Evolutionary conservation across 176 grass and related monocot genomes (phyloP).

Genomic region (Oryza meyeriana): DNA sequence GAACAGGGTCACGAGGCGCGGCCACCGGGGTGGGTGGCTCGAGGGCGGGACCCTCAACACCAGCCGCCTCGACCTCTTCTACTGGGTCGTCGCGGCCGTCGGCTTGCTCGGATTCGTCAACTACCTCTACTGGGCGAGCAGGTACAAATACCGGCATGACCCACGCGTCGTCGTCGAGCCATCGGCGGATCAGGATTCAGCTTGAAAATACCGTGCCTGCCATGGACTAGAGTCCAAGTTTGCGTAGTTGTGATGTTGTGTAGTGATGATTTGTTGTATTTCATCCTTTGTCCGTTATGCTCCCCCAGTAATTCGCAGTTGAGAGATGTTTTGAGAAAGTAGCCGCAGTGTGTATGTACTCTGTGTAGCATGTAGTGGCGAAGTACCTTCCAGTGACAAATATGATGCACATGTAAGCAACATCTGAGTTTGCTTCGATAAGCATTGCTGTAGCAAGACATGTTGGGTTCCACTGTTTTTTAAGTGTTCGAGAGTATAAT

Average conservation of each 20-base stretch:
- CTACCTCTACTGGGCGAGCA: constrained; percentile 57
- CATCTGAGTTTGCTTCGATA: too few relatives aligned
- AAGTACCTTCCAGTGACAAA: too few relatives aligned
- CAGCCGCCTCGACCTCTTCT: constrained; percentile 69
- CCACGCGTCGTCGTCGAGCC: not conserved
- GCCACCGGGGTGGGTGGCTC: constrained; percentile 48
- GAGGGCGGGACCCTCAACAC: constrained; percentile 53
- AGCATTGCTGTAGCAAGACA: too few relatives aligned
- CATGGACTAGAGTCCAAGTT: too few relatives aligned
- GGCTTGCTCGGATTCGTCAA: constrained; percentile 48
- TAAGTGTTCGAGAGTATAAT: too few relatives aligned
- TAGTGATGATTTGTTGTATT: too few relatives aligned
- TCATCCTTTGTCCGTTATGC: too few relatives aligned
- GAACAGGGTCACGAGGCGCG: constrained; percentile 22
- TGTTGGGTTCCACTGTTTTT: too few relatives aligned
- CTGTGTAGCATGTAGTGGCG: too few relatives aligned
- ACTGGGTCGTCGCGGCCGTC: constrained; percentile 50
- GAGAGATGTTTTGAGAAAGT: not conserved
- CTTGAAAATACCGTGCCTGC: not conserved
- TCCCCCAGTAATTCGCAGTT: too few relatives aligned
- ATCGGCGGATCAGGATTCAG: not conserved
- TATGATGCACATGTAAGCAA: too few relatives aligned
- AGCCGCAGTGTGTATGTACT: not conserved
- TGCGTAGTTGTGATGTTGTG: too few relatives aligned
- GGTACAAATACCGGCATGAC: constrained; percentile 47